Conservation (phyloP, 2,329 filamentous ascomycete species). For the Fusarium pseudoanthophilum region DNA sequence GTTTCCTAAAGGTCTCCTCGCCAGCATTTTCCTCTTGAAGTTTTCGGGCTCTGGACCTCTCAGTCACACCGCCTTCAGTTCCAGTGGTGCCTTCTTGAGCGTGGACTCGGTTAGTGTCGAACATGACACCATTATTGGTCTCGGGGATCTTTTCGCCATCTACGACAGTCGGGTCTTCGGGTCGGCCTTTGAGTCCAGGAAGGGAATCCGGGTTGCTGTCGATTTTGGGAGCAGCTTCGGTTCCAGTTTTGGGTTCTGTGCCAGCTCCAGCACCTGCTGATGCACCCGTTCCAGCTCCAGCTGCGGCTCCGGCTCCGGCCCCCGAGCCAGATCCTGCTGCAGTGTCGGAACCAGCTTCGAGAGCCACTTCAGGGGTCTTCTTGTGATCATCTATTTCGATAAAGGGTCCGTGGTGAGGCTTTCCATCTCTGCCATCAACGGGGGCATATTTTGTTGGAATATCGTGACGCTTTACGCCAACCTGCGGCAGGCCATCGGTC, state of each 20-base stretch:
- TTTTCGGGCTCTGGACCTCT: constrained; percentile 82
- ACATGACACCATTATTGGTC: constrained; percentile 87
- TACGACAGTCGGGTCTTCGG: constrained; percentile 62
- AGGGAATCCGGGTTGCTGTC: constrained; percentile 53
- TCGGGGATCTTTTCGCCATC: constrained; percentile 72
- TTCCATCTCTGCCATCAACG: constrained; percentile 92
- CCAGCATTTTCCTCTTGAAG: constrained; percentile 73
- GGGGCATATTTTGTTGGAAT: constrained; percentile 78
- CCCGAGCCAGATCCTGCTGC: constrained; percentile 11
- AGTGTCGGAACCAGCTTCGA: constrained; percentile 12
- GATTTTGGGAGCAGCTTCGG: constrained; percentile 13
- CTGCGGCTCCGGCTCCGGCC: background rate
- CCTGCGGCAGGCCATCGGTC: constrained; percentile 42
- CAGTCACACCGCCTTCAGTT: constrained; percentile 88
- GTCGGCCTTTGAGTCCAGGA: constrained; percentile 61
- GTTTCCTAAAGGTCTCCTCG: constrained; percentile 76
- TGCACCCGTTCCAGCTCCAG: constrained; percentile 1
- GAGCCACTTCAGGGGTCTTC: constrained; percentile 38
- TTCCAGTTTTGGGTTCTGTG: constrained; percentile 1
- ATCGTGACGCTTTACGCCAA: constrained; percentile 50
- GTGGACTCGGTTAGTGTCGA: constrained; percentile 79
- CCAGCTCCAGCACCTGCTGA: background rate
- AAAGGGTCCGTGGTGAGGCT: constrained; percentile 88
- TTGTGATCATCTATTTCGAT: constrained; percentile 65
- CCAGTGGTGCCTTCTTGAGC: constrained; percentile 89